phyloP scores from a whole-genome alignment of 2,329 filamentous ascomycete genomes.

The Pseudogymnoascus verrucosus region DNA sequence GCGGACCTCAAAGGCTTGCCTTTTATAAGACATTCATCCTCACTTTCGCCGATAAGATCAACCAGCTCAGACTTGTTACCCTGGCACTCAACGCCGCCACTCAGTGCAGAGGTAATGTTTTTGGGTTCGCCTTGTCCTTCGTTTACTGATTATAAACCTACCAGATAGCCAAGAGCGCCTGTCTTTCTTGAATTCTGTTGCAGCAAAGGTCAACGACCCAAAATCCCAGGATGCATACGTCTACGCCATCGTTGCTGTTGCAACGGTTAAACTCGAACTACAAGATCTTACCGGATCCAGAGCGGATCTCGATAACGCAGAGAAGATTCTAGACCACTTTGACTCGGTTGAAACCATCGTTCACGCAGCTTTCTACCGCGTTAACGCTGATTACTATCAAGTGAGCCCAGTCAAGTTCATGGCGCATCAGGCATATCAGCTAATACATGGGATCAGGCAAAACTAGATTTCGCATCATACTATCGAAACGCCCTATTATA shows the following conservation, averaged over 20 bases:
- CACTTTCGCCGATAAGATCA: conserved; percentile 97
- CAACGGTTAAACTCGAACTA: conserved; percentile 75
- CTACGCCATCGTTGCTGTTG: conserved; percentile 85
- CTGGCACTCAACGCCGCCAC: conserved; percentile 80
- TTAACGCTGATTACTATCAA: conserved; percentile 92
- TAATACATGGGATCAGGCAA: conserved; percentile 41
- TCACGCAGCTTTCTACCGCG: conserved; percentile 92
- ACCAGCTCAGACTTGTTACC: conserved; percentile 93
- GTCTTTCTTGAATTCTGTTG: conserved; percentile 72
- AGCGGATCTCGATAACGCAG: conserved; percentile 78
- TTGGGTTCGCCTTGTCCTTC: background rate
- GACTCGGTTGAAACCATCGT: conserved; percentile 94
- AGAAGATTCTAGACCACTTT: conserved; percentile 81
- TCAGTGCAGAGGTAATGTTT: conserved; percentile 63
- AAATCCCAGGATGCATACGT: conserved; percentile 93
- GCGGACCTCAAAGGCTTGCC: conserved; percentile 72
- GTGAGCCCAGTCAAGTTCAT: conserved; percentile 30
- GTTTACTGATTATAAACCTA: conserved; percentile 14
- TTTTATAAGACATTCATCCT: conserved; percentile 94
- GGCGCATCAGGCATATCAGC: background rate
- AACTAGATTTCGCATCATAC: conserved; percentile 90
- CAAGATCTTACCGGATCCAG: conserved; percentile 74
- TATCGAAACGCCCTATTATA: conserved; percentile 97
- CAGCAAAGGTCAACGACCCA: conserved; percentile 82
- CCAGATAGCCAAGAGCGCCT: conserved; percentile 81